Conservation (phyloP, 179 eudicot species). For the Vitellaria paradoxa region DNA sequence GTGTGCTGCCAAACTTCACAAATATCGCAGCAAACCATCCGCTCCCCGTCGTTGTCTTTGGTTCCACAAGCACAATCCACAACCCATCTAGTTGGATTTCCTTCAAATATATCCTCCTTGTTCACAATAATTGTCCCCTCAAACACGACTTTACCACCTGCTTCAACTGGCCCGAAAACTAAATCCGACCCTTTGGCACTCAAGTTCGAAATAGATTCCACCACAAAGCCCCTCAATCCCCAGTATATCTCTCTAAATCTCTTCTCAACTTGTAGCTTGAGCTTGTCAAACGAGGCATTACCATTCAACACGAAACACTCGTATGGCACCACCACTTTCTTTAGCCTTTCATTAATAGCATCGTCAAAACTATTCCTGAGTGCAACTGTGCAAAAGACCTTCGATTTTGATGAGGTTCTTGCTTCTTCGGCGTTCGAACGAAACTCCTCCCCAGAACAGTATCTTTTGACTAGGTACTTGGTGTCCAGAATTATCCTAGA, state of each 20-base stretch:
- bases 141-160: slow-evolving; percentile 44
- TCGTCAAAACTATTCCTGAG: neutral
- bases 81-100: slow-evolving; percentile 15
- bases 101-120: slow-evolving; percentile 24
- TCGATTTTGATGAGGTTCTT: slow-evolving; percentile 17
- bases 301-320: slow-evolving; percentile 40
- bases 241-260: slow-evolving; percentile 55
- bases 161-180: slow-evolving; percentile 34
- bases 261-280: slow-evolving; percentile 54
- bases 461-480: slow-evolving; percentile 68
- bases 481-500: slow-evolving; percentile 76
- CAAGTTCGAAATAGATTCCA: slow-evolving; percentile 18
- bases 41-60: slow-evolving; percentile 79
- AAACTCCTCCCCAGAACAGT: slow-evolving; percentile 3
- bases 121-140: slow-evolving; percentile 24
- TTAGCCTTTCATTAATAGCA: slow-evolving; percentile 20
- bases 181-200: slow-evolving; percentile 27
- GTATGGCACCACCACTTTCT: slow-evolving; percentile 35
- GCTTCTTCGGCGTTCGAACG: slow-evolving; percentile 5
- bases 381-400: slow-evolving; percentile 26
- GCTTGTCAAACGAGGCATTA: slow-evolving; percentile 43
- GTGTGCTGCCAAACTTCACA: slow-evolving; percentile 95
- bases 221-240: slow-evolving; percentile 46
- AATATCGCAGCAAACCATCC: slow-evolving; percentile 87
- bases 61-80: slow-evolving; percentile 83